Conservation (phyloP, 148 eudicot genomes). For the Selenicereus undatus region DNA sequence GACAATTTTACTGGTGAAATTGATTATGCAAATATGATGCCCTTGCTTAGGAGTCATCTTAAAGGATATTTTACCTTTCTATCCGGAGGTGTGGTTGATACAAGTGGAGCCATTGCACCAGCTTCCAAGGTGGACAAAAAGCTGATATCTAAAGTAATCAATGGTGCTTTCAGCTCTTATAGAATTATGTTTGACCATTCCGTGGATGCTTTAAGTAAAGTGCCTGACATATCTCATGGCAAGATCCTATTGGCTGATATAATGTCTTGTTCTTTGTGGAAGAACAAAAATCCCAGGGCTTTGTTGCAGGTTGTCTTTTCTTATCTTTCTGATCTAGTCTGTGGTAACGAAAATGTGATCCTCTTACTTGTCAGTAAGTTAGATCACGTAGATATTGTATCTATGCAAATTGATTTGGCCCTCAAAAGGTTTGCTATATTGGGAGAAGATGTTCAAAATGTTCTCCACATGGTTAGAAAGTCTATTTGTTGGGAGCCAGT, state of each 20-base stretch:
- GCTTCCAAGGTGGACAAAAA: constrained; percentile 20
- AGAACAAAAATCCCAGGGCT: constrained; percentile 13
- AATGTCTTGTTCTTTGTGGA: constrained; percentile 31
- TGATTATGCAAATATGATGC: constrained; percentile 15
- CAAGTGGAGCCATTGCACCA: constrained; percentile 3
- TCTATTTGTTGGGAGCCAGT: constrained; percentile 32
- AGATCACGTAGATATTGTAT: constrained; percentile 28
- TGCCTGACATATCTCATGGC: constrained; percentile 10
- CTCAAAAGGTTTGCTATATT: constrained; percentile 34
- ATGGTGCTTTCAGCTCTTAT: constrained; percentile 33
- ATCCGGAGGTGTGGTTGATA: constrained; percentile 12
- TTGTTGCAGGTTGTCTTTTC: constrained; percentile 27
- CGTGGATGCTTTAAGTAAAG: constrained; percentile 15
- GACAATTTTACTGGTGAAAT: constrained; percentile 12
- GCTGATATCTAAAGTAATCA: constrained; percentile 23
- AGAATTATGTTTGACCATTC: constrained; percentile 18
- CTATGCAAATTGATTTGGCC: constrained; percentile 31
- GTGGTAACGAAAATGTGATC: constrained; percentile 28
- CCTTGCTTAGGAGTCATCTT: constrained; percentile 34
- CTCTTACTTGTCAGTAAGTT: constrained; percentile 31
- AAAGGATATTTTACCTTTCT: constrained; percentile 24
- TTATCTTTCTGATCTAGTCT: constrained; percentile 31
- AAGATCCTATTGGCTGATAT: constrained; percentile 29
- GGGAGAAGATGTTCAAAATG: constrained; percentile 28
- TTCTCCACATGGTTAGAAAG: constrained; percentile 24